Evolutionary conservation across 805 yeast species (phyloP).

Genomic region (Cyberlindnera japonica): DNA sequence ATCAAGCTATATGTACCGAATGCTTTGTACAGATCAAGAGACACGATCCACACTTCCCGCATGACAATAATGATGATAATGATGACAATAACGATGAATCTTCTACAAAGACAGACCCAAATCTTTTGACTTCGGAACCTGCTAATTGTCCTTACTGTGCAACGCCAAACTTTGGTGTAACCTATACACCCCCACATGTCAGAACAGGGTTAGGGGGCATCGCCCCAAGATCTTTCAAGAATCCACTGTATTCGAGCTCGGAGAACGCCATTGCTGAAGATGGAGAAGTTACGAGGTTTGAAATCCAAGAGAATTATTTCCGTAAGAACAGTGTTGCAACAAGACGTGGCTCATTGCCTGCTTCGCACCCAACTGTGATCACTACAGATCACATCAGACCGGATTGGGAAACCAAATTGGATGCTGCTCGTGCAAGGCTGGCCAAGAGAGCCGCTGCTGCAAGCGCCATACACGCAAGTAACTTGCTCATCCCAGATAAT

Average conservation of each 20-base stretch:
- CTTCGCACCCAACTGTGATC: slow-evolving; percentile 64
- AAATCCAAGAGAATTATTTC: slow-evolving; percentile 19
- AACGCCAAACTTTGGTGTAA: slow-evolving; percentile 77
- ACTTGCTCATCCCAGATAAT: slow-evolving; percentile 48
- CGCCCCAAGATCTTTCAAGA: slow-evolving; percentile 43
- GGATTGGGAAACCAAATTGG: slow-evolving; percentile 81
- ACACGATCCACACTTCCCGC: slow-evolving; percentile 90
- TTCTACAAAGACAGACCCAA: slow-evolving; percentile 38
- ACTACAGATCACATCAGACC: slow-evolving; percentile 85
- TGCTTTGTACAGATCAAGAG: slow-evolving; percentile 96
- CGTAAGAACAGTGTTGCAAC: slow-evolving; percentile 6
- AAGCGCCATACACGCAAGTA: slow-evolving; percentile 87
- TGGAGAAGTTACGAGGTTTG: slow-evolving; percentile 15
- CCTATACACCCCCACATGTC: slow-evolving; percentile 64
- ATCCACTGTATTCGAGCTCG: slow-evolving; percentile 12
- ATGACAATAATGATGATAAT: slow-evolving; percentile 63
- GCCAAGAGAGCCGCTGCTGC: slow-evolving; percentile 93
- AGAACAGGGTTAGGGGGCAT: slow-evolving; percentile 55
- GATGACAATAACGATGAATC: slow-evolving; percentile 28
- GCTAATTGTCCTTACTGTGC: slow-evolving; percentile 95
- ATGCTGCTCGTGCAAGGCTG: slow-evolving; percentile 66
- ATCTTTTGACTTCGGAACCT: slow-evolving; percentile 75
- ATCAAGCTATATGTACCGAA: slow-evolving; percentile 91
- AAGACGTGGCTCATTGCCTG: slow-evolving; percentile 57
- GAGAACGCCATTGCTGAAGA: slow-evolving; percentile 16